phyloP scores from a whole-genome alignment of 495 filamentous ascomycete genomes.

The Penicillium silybi region DNA sequence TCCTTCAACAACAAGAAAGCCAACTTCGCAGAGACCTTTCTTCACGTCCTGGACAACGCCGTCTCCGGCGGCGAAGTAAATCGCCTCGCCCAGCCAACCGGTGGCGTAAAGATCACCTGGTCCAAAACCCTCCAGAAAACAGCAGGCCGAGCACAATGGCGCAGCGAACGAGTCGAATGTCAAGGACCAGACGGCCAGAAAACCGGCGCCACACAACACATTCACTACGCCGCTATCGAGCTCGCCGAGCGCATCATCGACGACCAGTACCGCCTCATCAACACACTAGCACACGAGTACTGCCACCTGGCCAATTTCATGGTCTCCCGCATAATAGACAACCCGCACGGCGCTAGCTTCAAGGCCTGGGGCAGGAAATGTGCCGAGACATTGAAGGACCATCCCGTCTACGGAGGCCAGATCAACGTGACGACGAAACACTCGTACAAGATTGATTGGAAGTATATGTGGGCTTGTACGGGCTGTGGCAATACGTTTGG shows the following conservation, averaged over 20 bases:
- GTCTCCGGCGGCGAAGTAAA: conserved; percentile 62
- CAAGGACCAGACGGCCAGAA: conserved; percentile 21
- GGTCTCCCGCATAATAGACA: conserved; percentile 59
- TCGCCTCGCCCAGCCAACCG: conserved; percentile 56
- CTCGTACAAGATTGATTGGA: conserved; percentile 80
- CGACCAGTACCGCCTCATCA: conserved; percentile 71
- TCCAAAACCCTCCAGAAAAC: conserved; percentile 80
- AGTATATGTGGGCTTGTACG: conserved; percentile 82
- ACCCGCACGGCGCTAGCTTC: conserved; percentile 82
- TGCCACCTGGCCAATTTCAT: conserved; percentile 91
- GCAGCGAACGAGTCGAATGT: conserved; percentile 46
- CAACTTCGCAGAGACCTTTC: conserved; percentile 61
- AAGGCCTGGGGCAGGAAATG: conserved; percentile 61
- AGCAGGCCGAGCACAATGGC: conserved; percentile 84
- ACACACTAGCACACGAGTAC: conserved; percentile 90
- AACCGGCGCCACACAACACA: conserved; percentile 15
- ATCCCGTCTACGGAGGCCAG: conserved; percentile 44
- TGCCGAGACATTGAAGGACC: conserved; percentile 38
- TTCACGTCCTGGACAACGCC: conserved; percentile 65
- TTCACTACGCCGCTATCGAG: conserved; percentile 77
- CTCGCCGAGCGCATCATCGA: conserved; percentile 83
- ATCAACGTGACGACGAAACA: conserved; percentile 85
- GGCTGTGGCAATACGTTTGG: conserved; percentile 64
- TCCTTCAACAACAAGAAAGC: conserved; percentile 66
- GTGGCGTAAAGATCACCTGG: conserved; percentile 79